A percentile compares a stretch with the other conserved stretches of the same genome.
These are phyloP conservation scores for Pseudotsuga menziesii DNA, from an alignment of 75 land plant genomes.

Conservation along the genomic window DNA sequence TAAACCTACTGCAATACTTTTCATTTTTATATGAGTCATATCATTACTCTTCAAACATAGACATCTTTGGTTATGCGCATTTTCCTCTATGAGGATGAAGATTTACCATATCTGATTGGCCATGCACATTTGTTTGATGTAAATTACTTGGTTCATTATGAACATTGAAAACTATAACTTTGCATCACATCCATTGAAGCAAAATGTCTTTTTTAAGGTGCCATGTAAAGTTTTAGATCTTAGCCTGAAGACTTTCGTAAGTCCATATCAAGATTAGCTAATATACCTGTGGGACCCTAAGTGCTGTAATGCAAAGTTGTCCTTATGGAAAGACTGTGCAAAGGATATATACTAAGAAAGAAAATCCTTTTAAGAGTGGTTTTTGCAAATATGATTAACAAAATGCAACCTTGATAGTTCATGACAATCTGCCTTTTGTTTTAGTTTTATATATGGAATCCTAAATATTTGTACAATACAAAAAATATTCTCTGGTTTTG, in stretches of 20 bases:
- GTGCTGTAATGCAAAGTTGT: neutral
- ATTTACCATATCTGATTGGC: too few species aligned
- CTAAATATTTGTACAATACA: neutral
- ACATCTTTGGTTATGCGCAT: too few species aligned
- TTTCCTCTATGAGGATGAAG: too few species aligned
- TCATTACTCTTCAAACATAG: too few species aligned
- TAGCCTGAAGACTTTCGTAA: neutral
- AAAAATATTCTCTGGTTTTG: too few species aligned
- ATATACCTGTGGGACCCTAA: neutral
- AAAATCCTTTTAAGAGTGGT: too few species aligned
- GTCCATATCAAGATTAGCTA: neutral
- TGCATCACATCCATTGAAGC: neutral
- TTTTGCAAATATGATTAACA: neutral
- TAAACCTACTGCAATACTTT: too few species aligned
- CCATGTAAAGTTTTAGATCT: neutral
- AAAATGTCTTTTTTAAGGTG: neutral
- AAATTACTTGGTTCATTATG: too few species aligned
- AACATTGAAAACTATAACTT: neutral
- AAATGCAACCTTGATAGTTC: neutral
- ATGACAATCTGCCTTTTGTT: neutral
- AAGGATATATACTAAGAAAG: too few species aligned
- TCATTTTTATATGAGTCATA: too few species aligned
- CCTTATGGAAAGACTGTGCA: too few species aligned
- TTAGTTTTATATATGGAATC: neutral
- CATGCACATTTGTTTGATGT: too few species aligned